phyloP scores from a whole-genome alignment of 1,284 basidiomycete genomes.

The Microstroma glucosiphilum region DNA sequence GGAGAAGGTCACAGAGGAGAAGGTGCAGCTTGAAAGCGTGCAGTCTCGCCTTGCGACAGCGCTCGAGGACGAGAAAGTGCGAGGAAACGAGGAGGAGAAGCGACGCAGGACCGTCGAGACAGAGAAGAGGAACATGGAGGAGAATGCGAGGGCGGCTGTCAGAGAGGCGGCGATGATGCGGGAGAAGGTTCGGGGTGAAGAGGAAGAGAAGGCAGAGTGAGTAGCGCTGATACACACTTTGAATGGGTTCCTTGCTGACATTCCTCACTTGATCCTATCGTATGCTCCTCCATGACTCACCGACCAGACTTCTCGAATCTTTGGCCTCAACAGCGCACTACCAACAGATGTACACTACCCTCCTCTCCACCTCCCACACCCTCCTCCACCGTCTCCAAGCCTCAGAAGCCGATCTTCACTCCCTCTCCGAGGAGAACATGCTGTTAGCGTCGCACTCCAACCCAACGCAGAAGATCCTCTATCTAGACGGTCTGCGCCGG shows the following conservation, averaged over 20 bases:
- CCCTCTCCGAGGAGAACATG: conserved; percentile 10
- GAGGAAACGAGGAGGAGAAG: neutral
- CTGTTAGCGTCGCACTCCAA: conserved; percentile 12
- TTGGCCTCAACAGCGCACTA: neutral
- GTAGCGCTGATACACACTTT: neutral
- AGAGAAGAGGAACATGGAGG: neutral
- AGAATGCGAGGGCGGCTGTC: neutral
- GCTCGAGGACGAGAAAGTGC: neutral
- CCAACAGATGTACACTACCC: neutral
- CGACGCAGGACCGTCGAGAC: neutral
- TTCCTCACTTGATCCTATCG: neutral
- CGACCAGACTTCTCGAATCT: conserved; percentile 7
- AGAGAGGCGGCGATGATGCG: conserved; percentile 1
- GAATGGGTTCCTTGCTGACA: neutral
- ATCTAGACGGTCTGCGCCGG: conserved; percentile 10
- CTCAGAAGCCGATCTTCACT: neutral
- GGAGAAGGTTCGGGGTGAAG: neutral
- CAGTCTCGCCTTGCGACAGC: neutral
- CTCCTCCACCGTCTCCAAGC: neutral
- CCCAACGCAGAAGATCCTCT: conserved; percentile 14
- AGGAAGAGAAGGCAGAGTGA: conserved; percentile 2
- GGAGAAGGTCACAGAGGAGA: too few relatives aligned
- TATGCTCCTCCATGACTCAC: neutral
- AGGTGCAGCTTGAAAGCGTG: too few relatives aligned
- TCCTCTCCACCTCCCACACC: conserved; percentile 2